Conservation (phyloP, 129 eudicot genomes). For the Artemisia annua region DNA sequence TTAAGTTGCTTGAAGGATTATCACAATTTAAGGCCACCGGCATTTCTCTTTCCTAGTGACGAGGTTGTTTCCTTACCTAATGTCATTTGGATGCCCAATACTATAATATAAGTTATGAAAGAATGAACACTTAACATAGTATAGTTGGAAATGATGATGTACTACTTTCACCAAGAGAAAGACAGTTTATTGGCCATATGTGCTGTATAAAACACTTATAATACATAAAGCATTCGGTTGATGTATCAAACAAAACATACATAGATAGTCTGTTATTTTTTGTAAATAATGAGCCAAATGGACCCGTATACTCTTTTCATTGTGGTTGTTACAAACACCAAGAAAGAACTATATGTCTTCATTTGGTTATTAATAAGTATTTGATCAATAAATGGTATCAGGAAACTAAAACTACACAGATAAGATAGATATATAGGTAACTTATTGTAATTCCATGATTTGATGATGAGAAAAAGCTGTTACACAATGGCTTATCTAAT, state of each 20-base stretch:
- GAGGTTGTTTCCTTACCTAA: conserved; percentile 52
- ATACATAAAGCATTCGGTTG: neutral
- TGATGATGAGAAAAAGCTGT: neutral
- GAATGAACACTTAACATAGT: too few species aligned
- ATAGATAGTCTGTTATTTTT: neutral
- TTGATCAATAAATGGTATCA: neutral
- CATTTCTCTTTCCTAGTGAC: conserved; percentile 86
- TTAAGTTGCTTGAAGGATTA: conserved; percentile 85
- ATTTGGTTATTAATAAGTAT: neutral
- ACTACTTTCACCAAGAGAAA: too few species aligned
- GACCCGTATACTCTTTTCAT: neutral
- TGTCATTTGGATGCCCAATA: neutral
- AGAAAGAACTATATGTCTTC: neutral
- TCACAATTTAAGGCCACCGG: conserved; percentile 87
- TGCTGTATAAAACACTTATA: neutral
- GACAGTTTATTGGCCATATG: too few species aligned
- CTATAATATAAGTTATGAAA: too few species aligned
- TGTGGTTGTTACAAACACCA: neutral
- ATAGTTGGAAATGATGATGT: too few species aligned
- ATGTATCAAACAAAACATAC: conserved; percentile 11
- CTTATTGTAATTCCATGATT: neutral
- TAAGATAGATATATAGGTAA: neutral
- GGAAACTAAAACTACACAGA: neutral
- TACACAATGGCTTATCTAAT: neutral
- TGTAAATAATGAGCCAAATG: conserved; percentile 1